Base-by-base conservation (phyloP, 805 yeast species). In the Zygoascus tannicola region DNA sequence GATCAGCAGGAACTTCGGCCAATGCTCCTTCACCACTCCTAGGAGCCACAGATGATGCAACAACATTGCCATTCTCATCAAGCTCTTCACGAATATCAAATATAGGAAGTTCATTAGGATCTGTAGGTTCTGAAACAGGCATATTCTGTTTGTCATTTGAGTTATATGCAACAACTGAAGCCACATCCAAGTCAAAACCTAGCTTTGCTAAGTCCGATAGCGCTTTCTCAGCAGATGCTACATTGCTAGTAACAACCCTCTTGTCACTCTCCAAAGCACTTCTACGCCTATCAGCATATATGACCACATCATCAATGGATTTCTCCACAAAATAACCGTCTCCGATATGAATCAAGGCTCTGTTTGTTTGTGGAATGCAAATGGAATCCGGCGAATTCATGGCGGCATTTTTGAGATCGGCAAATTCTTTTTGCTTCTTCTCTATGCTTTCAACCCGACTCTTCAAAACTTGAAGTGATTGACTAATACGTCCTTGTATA, bases 1-100 rank as follows among this genome's bases (percentile, higher is more conserved):
- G 32, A n/a, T 26, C 40, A 22, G 32, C 15, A 15, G 22, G 30
- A 21, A 37, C 18, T 5, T 15, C 20, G 14, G 32, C 5, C 3
- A 37, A 15, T 14, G 40, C 30, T 18, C 23, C 32, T 33, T 33
- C 15, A 10, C 40, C 40, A 3, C 32, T 23, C 12, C 32, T 64
- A 0, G 75, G 74, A 23, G 64, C 64, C 2, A 76, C 65, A 2
- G 65, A 51, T n/a, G 76, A 57, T 12, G 49, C 59, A 1, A 82
- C 57, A 1, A 87, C 70, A 47, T 83, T 77, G 0, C 78, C 96
- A n/a, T 83, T 79, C 0, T 85, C 95, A 60, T 87, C 95, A 32
- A 88, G 60, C 43, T 79, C 83, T 56, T 87, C 97, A 43, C 79
- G 70, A 19, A 88, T 88, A 45, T 87, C 96, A 78, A 86, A 76